Conservation (phyloP, 805 yeast genomes). For the Ogataea angusta region DNA sequence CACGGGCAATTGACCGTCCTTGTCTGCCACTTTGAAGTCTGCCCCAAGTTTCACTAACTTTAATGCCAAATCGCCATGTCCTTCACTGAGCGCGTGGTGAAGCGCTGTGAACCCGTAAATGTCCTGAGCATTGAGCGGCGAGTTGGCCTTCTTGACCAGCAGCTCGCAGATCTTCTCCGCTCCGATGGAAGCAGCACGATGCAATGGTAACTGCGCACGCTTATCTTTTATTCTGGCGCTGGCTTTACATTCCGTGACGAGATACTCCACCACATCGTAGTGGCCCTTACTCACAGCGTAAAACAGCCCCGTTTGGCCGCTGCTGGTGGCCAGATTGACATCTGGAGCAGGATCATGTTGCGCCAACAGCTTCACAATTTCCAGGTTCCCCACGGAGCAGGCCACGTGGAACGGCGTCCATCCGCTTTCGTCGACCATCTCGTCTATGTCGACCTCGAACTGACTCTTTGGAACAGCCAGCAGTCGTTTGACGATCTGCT, state of each 20-base stretch:
- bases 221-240: slow-evolving; percentile 65
- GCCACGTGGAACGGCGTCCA: slow-evolving; percentile 91
- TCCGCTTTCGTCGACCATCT: slow-evolving; percentile 66
- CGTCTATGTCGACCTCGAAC: slow-evolving; percentile 56
- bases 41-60: slow-evolving; percentile 66
- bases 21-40: slow-evolving; percentile 44
- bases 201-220: slow-evolving; percentile 63
- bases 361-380: slow-evolving; percentile 50
- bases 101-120: slow-evolving; percentile 77
- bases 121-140: slow-evolving; percentile 70
- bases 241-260: slow-evolving; percentile 55
- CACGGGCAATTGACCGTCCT: slow-evolving; percentile 52
- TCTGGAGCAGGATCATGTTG: slow-evolving; percentile 53
- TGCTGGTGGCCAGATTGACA: slow-evolving; percentile 53
- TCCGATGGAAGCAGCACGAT: slow-evolving; percentile 82
- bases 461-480: slow-evolving; percentile 33
- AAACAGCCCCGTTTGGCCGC: slow-evolving; percentile 74
- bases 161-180: slow-evolving; percentile 52
- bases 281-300: slow-evolving; percentile 73
- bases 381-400: slow-evolving; percentile 63
- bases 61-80: slow-evolving; percentile 74
- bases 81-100: slow-evolving; percentile 90
- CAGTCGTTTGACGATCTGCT: slow-evolving; percentile 48
- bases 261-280: slow-evolving; percentile 45
- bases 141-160: slow-evolving; percentile 49